Conservation (phyloP, 495 filamentous ascomycete genomes). For the Aspergillus wentii region DNA sequence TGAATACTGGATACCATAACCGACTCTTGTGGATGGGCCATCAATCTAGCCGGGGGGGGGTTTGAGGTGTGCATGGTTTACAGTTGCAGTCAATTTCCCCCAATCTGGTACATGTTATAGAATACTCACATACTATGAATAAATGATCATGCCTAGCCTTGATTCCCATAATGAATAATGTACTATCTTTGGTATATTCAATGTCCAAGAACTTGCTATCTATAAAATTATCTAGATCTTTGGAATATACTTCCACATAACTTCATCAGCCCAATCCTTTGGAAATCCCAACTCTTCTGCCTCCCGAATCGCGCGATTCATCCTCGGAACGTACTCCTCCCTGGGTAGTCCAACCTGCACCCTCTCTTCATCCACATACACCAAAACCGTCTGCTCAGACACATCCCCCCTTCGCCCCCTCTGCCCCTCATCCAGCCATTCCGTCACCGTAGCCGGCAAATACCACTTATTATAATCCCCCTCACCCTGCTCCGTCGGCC, state of each 20-base stretch:
- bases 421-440: constrained; percentile 28
- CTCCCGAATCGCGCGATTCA: constrained; percentile 64
- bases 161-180: too few species aligned
- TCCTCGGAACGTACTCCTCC: constrained; percentile 61
- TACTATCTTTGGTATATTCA: too few species aligned
- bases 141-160: too few species aligned
- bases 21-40: too few species aligned
- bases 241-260: constrained; percentile 55
- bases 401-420: constrained; percentile 2
- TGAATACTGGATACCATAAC: too few species aligned
- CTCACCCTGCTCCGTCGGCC: constrained; percentile 33
- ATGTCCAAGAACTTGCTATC: too few species aligned
- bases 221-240: constrained; percentile 5
- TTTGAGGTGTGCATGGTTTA: too few species aligned
- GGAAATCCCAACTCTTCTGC: constrained; percentile 54
- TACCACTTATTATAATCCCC: constrained; percentile 39
- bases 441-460: constrained; percentile 23
- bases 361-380: constrained; percentile 53
- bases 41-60: too few species aligned
- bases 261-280: constrained; percentile 47
- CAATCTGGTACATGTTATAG: too few species aligned
- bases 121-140: too few species aligned
- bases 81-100: too few species aligned
- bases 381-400: constrained; percentile 34
- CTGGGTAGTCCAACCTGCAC: constrained; percentile 37